phyloP scores from a whole-genome alignment of 208 protist species.

The Trypanosomatidae sp. region DNA sequence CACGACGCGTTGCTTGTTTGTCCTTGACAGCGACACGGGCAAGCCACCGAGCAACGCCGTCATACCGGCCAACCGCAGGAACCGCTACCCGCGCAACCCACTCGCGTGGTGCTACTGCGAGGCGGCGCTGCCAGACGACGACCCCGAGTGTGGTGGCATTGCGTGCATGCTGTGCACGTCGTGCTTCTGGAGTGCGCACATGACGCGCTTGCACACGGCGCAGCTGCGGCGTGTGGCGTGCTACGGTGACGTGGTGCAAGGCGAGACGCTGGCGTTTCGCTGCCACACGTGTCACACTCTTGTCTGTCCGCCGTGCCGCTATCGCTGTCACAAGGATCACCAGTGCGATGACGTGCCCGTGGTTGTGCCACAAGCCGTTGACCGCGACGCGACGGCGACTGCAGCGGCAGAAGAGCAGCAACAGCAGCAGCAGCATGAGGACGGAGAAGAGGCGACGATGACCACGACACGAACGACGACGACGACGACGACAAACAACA shows the following conservation, averaged over 20 bases:
- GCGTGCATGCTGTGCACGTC: conserved; percentile 66
- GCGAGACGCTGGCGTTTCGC: conserved; percentile 47
- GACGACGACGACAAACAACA: conserved; percentile 38
- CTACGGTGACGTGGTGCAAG: conserved; percentile 65
- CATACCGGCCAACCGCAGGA: conserved; percentile 41
- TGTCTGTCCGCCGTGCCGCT: conserved; percentile 64
- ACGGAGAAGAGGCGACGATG: conserved; percentile 11
- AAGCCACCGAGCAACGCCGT: conserved; percentile 22
- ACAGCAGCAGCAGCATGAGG: background rate
- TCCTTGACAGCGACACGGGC: conserved; percentile 50
- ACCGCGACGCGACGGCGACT: conserved; percentile 20
- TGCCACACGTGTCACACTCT: conserved; percentile 56
- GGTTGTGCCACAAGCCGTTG: conserved; percentile 6
- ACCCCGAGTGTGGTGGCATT: conserved; percentile 47
- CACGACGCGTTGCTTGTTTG: conserved; percentile 39
- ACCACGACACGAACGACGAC: too few species aligned
- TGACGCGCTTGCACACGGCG: conserved; percentile 33
- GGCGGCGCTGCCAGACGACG: conserved; percentile 30
- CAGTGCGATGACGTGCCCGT: conserved; percentile 10
- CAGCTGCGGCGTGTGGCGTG: conserved; percentile 51
- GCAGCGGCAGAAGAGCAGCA: too few species aligned
- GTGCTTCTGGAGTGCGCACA: conserved; percentile 71
- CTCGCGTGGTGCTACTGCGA: conserved; percentile 73
- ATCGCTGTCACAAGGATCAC: conserved; percentile 75
- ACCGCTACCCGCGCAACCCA: conserved; percentile 63